Conservation (phyloP, 2,329 filamentous ascomycete species). For the Dryadomyces quercus-mongolicae region DNA sequence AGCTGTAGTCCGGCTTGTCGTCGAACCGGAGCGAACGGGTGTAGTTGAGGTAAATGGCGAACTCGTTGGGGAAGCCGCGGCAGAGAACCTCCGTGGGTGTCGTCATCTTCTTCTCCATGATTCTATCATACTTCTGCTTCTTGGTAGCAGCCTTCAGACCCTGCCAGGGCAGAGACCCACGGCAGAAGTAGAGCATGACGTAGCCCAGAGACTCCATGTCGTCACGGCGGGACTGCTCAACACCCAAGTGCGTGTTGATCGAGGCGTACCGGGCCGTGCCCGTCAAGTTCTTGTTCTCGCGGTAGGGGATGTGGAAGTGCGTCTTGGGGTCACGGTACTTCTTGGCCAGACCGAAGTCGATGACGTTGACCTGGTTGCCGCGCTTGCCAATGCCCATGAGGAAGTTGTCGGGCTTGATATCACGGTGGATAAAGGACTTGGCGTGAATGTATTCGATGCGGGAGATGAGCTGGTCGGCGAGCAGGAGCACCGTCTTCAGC, state of each 20-base stretch:
- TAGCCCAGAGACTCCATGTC: constrained; percentile 99
- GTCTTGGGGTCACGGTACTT: constrained; percentile 99
- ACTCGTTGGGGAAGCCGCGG: constrained; percentile 98
- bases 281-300: constrained; percentile 99
- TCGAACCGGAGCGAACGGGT: constrained; percentile 97
- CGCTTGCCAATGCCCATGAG: constrained; percentile 98
- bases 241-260: constrained; percentile 97
- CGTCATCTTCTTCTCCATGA: constrained; percentile 99
- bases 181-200: constrained; percentile 99
- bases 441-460: constrained; percentile 99
- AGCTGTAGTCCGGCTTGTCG: constrained; percentile 99
- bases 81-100: constrained; percentile 97
- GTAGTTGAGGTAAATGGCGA: constrained; percentile 99
- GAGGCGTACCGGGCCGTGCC: constrained; percentile 96
- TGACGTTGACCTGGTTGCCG: constrained; percentile 98
- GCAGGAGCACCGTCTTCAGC: constrained; percentile 89
- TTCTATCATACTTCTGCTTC: constrained; percentile 98
- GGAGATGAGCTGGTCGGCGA: constrained; percentile 96
- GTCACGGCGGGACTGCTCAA: constrained; percentile 97
- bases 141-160: constrained; percentile 62
- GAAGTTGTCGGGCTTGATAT: constrained; percentile 99
- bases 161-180: constrained; percentile 96
- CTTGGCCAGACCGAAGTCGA: constrained; percentile 98
- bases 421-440: constrained; percentile 98
- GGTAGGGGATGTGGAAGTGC: constrained; percentile 98